Conservation (phyloP, 1,139 yeast genomes). For the Saccharomycopsis hybrid region DNA sequence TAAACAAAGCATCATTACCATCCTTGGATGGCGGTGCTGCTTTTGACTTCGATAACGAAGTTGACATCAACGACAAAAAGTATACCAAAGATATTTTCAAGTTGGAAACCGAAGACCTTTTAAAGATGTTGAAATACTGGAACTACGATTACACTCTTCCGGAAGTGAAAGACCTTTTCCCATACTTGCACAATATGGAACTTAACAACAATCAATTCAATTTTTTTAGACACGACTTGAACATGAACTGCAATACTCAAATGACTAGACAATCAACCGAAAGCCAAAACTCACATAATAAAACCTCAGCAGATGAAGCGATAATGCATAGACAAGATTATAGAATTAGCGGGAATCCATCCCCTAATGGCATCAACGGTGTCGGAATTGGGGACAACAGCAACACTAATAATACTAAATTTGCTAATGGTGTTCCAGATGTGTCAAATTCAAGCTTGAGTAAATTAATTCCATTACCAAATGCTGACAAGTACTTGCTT, state of each 20-base stretch:
- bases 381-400: no score
- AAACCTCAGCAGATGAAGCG: neutral
- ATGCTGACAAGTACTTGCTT: constrained; percentile 19
- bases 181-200: constrained; percentile 21
- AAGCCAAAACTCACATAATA: no score
- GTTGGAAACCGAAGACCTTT: constrained; percentile 19
- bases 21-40: no score
- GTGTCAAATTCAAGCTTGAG: neutral
- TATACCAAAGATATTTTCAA: constrained; percentile 13
- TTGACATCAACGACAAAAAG: constrained; percentile 9
- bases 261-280: no score
- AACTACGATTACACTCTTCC: constrained; percentile 20
- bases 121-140: constrained; percentile 21
- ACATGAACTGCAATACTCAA: neutral
- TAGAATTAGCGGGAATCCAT: no score
- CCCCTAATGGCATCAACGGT: no score
- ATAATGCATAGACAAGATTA: no score
- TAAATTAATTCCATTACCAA: constrained; percentile 18
- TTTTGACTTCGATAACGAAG: neutral
- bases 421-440: no score
- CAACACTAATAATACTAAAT: no score
- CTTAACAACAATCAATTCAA: constrained; percentile 17
- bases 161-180: constrained; percentile 12
- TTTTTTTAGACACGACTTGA: constrained; percentile 15
- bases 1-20: no score